Percentiles rank a stretch among this genome's conserved stretches.
These are phyloP conservation scores for Saprolegnia parasitica DNA, from an alignment of 352 stramenopile genomes.

Conservation along the genomic window DNA sequence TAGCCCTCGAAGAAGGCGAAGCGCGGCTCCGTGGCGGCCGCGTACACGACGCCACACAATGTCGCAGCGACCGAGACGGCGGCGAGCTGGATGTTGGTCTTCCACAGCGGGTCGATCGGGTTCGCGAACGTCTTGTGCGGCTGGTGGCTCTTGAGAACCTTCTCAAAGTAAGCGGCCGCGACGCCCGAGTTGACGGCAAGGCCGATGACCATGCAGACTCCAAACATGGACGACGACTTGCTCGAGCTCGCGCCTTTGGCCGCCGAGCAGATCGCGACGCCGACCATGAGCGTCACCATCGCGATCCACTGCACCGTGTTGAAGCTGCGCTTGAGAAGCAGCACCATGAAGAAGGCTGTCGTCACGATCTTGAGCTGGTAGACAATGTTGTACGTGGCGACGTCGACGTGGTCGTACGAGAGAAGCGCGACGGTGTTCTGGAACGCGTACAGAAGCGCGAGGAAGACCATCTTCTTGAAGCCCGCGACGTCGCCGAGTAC, in stretches of 20 bases:
- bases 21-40: constrained; percentile 40
- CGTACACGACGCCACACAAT: constrained; percentile 63
- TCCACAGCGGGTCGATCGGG: constrained; percentile 72
- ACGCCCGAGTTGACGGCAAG: constrained; percentile 83
- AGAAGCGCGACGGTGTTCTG: constrained; percentile 86
- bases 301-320: constrained; percentile 76
- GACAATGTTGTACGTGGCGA: constrained; percentile 87
- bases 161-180: constrained; percentile 81
- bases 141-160: constrained; percentile 86
- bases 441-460: constrained; percentile 80
- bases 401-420: constrained; percentile 85
- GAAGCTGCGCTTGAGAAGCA: constrained; percentile 80
- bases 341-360: constrained; percentile 85
- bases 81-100: constrained; percentile 79
- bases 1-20: constrained; percentile 71
- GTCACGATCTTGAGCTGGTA: constrained; percentile 91
- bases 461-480: constrained; percentile 80
- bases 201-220: constrained; percentile 70
- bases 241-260: background rate
- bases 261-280: constrained; percentile 81
- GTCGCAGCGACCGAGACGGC: constrained; percentile 75
- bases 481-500: constrained; percentile 72
- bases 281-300: constrained; percentile 82
- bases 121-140: constrained; percentile 62
- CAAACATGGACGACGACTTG: constrained; percentile 34